Base-by-base conservation (phyloP, 225 moss, liverwort and hornwort genomes). In the Lunularia cruciata region DNA sequence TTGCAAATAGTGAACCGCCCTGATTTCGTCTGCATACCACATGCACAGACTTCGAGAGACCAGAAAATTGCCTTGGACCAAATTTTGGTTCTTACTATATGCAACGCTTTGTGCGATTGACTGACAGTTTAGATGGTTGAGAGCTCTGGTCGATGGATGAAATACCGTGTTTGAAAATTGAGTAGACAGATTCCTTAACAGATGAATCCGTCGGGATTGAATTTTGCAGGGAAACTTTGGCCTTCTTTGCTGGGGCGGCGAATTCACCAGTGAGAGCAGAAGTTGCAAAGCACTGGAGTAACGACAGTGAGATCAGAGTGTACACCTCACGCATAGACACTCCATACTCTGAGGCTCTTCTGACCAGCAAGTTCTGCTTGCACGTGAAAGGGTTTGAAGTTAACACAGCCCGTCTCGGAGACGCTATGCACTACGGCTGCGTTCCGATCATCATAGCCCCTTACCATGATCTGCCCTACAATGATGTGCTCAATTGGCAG, bases 301-400 rank as follows among this genome's bases (percentile, higher is more conserved):
- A 81, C 39, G 81, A 84, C 58, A 25, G 68, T 0, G 84, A 84
- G 52, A 72, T 84, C 25, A 75, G 46, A 58, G 77, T 81, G 10
- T 69, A 78, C 65, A 59, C 71, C 0, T 8, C 67, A 0, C 59
- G 69, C 3, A 77, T 78, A 4, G 26, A 34, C 19, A 76, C 76
- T 30, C 74, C 75, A 8, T 81, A 84, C 20, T 73, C 69, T 9
- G 49, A 69, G 57, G 77, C 77, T n/a, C 40, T 84, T 2, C 75
- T 71, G 3, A 64, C 58, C 1, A 81, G 77, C 77, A 84, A 75
- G 63, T 84, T 69, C 75, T 81, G 84, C 68, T 52, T 84, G 9
- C 84, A 84, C 38, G 84, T 84, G 47, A 77, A 57, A 57, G 84
- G 84, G 28, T 81, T 67, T 27, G 84, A 81, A 48, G 84, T 84